Evolutionary conservation across 148 eudicot species (phyloP).

Genomic region (Fallopia convolvulus): DNA sequence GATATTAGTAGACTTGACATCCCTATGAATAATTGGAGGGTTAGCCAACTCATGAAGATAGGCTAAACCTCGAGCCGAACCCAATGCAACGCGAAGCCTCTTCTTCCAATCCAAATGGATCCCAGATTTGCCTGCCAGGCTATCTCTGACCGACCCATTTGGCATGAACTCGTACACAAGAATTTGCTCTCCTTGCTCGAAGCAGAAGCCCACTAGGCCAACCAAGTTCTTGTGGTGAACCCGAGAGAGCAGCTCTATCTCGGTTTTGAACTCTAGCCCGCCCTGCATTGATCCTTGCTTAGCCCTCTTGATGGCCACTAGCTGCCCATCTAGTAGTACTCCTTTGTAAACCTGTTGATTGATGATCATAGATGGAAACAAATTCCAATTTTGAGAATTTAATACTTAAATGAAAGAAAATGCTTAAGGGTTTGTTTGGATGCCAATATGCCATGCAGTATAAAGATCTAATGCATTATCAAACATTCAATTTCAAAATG

Average conservation of each 20-base stretch:
- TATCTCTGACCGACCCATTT: conserved; percentile 80
- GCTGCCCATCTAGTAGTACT: conserved; percentile 50
- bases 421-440: no score
- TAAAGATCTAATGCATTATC: no score
- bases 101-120: conserved; percentile 84
- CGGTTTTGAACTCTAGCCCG: conserved; percentile 88
- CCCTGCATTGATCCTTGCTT: conserved; percentile 88
- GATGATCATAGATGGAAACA: not conserved
- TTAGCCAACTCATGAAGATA: conserved; percentile 88
- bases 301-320: conserved; percentile 82
- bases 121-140: conserved; percentile 72
- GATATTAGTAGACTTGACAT: conserved; percentile 85
- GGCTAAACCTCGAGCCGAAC: conserved; percentile 86
- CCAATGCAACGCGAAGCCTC: conserved; percentile 73
- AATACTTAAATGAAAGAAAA: no score
- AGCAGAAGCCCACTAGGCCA: conserved; percentile 78
- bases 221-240: conserved; percentile 96
- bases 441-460: no score
- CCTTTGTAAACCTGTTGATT: conserved; percentile 78
- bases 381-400: no score
- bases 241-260: conserved; percentile 88
- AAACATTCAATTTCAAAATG: no score
- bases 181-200: conserved; percentile 88
- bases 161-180: conserved; percentile 87
- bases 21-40: conserved; percentile 94